These are phyloP conservation scores for Geotrichum citri-aurantii DNA, from an alignment of 1,139 yeast species.

Conservation along the genomic window DNA sequence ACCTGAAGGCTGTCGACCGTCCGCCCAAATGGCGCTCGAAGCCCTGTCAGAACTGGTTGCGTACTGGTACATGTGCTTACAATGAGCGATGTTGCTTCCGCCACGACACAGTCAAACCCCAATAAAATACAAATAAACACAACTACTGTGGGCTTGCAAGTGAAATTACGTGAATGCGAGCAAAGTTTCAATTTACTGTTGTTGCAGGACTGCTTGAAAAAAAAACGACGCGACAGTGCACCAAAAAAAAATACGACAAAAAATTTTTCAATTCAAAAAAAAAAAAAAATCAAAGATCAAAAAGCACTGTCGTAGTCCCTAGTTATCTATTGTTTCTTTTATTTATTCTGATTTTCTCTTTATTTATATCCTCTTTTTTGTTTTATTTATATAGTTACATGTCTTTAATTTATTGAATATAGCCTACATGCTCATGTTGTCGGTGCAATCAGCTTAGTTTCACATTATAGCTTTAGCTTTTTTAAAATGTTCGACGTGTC, in stretches of 20 bases:
- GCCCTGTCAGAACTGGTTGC: slow-evolving; percentile 85
- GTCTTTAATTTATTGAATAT: neutral
- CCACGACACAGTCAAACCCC: slow-evolving; percentile 40
- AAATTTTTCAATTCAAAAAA: neutral
- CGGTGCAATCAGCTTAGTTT: no score
- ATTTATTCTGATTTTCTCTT: neutral
- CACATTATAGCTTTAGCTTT: no score
- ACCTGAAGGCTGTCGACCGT: slow-evolving; percentile 65
- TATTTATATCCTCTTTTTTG: neutral
- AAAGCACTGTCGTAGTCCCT: neutral
- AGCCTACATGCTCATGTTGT: no score
- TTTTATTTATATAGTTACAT: neutral
- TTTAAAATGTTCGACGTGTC: no score
- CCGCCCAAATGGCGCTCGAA: slow-evolving; percentile 88
- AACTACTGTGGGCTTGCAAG: no score
- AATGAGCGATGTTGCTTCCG: slow-evolving; percentile 90
- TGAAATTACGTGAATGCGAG: neutral
- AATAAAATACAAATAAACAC: neutral
- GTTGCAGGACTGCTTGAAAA: neutral
- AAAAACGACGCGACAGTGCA: neutral
- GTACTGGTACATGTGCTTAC: slow-evolving; percentile 76
- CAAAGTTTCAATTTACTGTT: neutral
- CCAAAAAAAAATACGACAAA: neutral
- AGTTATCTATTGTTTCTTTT: neutral
- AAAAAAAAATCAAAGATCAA: neutral